A percentile compares a stretch with the other conserved stretches of the same genome.
These are phyloP conservation scores for Warburgia ugandensis DNA, from an alignment of 164 flowering plant genomes.

Conservation along the genomic window DNA sequence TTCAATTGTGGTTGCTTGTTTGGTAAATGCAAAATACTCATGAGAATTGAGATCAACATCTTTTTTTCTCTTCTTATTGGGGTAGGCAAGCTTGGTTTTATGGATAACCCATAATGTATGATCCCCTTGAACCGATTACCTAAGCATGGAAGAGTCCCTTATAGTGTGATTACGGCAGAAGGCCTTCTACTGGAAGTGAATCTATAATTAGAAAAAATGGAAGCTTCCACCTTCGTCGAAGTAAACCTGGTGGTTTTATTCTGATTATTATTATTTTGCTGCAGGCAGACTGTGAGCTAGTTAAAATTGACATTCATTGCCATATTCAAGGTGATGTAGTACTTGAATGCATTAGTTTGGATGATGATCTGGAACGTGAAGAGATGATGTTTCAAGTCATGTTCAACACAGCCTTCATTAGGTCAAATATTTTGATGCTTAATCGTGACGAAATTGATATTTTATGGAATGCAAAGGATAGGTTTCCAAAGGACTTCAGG, in stretches of 20 bases:
- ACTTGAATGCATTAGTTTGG: conserved; percentile 71
- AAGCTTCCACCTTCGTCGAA: not conserved
- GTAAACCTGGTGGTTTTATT: not conserved
- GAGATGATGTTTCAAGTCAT: conserved; percentile 76
- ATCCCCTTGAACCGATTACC: no score
- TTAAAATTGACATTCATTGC: conserved; percentile 82
- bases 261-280: conserved; percentile 11
- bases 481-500: conserved; percentile 76
- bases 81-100: no score
- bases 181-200: no score
- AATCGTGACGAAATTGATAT: conserved; percentile 82
- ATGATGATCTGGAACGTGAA: conserved; percentile 63
- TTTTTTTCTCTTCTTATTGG: no score
- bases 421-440: conserved; percentile 87
- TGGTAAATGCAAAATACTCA: no score
- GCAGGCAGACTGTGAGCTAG: conserved; percentile 84
- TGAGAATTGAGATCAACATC: no score
- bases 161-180: no score
- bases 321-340: conserved; percentile 93
- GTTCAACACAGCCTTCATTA: conserved; percentile 89
- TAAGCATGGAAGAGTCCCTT: no score
- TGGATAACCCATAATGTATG: no score
- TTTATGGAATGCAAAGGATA: conserved; percentile 70
- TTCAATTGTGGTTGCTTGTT: no score
- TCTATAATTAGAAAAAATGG: no score